These are phyloP conservation scores for Diplodia sapinea DNA, from an alignment of 2,329 filamentous ascomycete genomes.

Conservation along the genomic window DNA sequence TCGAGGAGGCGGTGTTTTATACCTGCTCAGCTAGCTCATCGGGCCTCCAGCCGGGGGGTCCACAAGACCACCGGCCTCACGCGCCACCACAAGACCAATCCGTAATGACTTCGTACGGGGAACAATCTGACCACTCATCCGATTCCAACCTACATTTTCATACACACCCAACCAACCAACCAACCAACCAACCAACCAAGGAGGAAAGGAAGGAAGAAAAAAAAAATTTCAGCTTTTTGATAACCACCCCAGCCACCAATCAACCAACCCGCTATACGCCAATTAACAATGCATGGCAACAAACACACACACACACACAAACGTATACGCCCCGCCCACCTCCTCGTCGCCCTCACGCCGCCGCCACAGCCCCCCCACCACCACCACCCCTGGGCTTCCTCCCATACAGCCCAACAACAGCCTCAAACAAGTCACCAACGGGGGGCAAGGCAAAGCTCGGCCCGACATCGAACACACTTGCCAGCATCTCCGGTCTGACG, in stretches of 20 bases:
- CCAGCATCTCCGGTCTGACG: conserved; percentile 70
- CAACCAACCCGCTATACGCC: not conserved
- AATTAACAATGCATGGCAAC: not conserved
- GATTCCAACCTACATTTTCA: not conserved
- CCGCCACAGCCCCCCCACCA: not conserved
- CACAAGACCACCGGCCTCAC: no score
- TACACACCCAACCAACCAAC: not conserved
- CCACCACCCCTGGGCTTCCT: conserved; percentile 58
- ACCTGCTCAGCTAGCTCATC: no score
- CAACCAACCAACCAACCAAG: no score
- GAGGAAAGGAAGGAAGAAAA: no score
- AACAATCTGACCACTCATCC: not conserved
- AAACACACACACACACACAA: not conserved
- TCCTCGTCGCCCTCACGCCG: not conserved
- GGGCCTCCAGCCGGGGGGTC: no score
- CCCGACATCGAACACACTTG: conserved; percentile 72
- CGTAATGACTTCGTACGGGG: no score
- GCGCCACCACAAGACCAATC: no score
- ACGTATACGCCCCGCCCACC: not conserved
- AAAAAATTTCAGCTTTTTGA: not conserved
- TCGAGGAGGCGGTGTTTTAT: no score
- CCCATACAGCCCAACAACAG: conserved; percentile 69
- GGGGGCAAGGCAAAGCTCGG: conserved; percentile 73
- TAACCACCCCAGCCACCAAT: not conserved
- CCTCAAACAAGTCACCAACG: conserved; percentile 77